Evolutionary conservation across 129 eudicot genomes (phyloP).

Genomic region (Tanacetum coccineum): DNA sequence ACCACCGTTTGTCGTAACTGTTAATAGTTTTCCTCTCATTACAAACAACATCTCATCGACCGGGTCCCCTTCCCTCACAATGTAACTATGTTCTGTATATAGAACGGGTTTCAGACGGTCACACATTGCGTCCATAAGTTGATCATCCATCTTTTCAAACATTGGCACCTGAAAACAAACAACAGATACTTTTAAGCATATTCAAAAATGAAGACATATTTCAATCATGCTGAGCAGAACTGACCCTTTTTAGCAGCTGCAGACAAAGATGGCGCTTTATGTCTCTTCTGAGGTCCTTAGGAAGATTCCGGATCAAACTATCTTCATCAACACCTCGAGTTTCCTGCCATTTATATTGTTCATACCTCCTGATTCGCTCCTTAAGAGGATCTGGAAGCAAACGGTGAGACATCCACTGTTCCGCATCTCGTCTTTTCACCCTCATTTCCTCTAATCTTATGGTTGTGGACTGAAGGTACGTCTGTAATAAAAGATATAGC

Average conservation of each 20-base stretch:
- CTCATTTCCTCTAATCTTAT: conserved; percentile 94
- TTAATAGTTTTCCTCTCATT: conserved; percentile 75
- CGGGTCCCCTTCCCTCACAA: conserved; percentile 94
- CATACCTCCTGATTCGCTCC: conserved; percentile 92
- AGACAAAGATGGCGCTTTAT: conserved; percentile 96
- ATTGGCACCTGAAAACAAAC: conserved; percentile 65
- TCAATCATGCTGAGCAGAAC: conserved; percentile 22
- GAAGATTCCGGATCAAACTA: conserved; percentile 70
- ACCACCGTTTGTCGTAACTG: conserved; percentile 91
- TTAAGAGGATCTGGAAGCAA: conserved; percentile 71
- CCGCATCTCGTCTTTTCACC: conserved; percentile 93
- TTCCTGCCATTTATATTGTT: conserved; percentile 98
- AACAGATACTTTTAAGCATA: background rate
- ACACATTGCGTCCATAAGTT: conserved; percentile 88
- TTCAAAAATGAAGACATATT: no score
- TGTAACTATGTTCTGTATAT: conserved; percentile 75
- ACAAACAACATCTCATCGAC: conserved; percentile 91
- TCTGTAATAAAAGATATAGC: conserved; percentile 35
- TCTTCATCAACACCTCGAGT: conserved; percentile 99
- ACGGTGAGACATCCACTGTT: conserved; percentile 99
- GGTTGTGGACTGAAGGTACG: conserved; percentile 90
- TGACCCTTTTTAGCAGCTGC: conserved; percentile 75
- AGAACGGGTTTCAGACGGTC: conserved; percentile 85
- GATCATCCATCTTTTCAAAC: conserved; percentile 98
- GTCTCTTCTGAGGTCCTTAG: conserved; percentile 96